Base-by-base conservation (phyloP, 2,329 filamentous ascomycete genomes). In the Neonectria neomacrospora region DNA sequence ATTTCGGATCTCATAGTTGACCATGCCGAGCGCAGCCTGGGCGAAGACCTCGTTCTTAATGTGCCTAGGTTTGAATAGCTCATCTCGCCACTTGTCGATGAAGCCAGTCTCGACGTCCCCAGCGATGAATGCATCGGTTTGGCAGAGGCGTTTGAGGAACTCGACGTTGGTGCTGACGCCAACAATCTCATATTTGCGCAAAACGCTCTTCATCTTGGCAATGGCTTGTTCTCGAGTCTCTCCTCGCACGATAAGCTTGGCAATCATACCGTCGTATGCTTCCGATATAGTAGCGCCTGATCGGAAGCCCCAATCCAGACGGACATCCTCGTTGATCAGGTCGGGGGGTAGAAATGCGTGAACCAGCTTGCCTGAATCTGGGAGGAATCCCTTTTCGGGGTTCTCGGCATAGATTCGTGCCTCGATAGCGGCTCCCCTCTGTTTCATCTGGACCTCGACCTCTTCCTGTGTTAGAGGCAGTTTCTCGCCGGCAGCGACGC, bases 181-280 rank as follows among this genome's bases (percentile, higher is more conserved):
- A 3, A 95, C 96, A 11, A 99, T 90, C 79, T 99, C 93, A 75
- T 98, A 99, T 51, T 93, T 86, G 68, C 93, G 90, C 11, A 99
- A 82, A 1, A 96, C 94, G 4, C 90, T 83, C 39, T 89, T 88
- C 63, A 99, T 84, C 77, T 93, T 96, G 62, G 92, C 89, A 53
- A 99, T 90, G 3, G 94, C 93, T 26, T 91, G 90, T 75, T 91
- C 87, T 63, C 96, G 87, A 60, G 91, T 91, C 16, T 88, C 86
- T 1, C 92, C 96, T 61, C 92, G 88, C 6, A 98, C 93, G 71
- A 99, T 99, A 55, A 99, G 86, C 80, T 99, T 99, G 47, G 96
- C 93, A 70, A 99, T 97, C 96, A 99, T 99, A 28, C 96, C 96
- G 72, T 99, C 96, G 78, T 99, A 99, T 58, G 96, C 92, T 62